Evolutionary conservation across 768 basidiomycete genomes (phyloP).

Genomic region (Phylloporus scabripes): DNA sequence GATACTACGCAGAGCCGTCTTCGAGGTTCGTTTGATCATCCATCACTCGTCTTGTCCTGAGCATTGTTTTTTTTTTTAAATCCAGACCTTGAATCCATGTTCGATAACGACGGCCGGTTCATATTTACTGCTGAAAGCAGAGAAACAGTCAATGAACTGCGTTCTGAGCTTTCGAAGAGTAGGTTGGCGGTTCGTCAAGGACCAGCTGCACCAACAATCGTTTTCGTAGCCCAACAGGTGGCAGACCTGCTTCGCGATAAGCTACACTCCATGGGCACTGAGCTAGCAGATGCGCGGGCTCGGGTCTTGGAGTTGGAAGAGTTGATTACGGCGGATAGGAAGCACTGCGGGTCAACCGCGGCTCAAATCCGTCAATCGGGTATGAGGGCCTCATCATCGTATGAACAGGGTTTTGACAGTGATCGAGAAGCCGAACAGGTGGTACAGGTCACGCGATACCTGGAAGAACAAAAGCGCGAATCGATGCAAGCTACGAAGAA

Average conservation of each 20-base stretch:
- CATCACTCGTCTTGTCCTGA: neutral
- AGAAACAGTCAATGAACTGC: conserved; percentile 30
- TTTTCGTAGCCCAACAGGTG: conserved; percentile 41
- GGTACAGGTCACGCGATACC: conserved; percentile 17
- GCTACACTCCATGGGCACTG: conserved; percentile 37
- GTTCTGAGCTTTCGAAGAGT: conserved; percentile 34
- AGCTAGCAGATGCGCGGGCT: conserved; percentile 38
- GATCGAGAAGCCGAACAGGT: conserved; percentile 18
- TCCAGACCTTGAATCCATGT: conserved; percentile 26
- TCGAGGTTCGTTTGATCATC: conserved; percentile 20
- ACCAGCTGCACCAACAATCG: neutral
- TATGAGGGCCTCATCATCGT: conserved; percentile 5
- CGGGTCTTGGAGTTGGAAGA: conserved; percentile 37
- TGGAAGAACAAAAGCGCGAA: conserved; percentile 28
- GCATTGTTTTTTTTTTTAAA: neutral
- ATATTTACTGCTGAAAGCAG: conserved; percentile 23
- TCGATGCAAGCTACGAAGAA: conserved; percentile 20
- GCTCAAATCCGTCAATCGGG: conserved; percentile 24
- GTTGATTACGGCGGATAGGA: conserved; percentile 16
- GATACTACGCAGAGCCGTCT: conserved; percentile 17
- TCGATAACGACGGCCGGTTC: conserved; percentile 26
- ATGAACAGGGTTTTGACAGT: conserved; percentile 11
- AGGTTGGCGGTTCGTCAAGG: conserved; percentile 5
- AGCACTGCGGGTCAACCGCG: conserved; percentile 16
- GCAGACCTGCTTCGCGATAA: conserved; percentile 45